These are phyloP conservation scores for Pythium sukuiense DNA, from an alignment of 352 stramenopile species.

Conservation along the genomic window DNA sequence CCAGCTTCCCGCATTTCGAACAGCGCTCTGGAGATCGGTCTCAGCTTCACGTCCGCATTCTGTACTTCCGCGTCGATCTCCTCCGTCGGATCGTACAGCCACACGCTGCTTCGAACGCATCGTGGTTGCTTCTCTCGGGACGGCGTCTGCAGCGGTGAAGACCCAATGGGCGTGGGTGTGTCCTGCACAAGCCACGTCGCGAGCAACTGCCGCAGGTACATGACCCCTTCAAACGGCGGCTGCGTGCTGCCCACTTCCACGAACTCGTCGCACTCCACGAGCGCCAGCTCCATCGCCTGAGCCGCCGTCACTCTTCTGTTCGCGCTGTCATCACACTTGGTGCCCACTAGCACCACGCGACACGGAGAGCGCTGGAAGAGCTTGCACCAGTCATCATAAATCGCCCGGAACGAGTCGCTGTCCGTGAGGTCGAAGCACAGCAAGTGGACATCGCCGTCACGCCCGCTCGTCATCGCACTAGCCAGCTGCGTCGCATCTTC, in stretches of 20 bases:
- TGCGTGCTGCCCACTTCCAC: slow-evolving; percentile 44
- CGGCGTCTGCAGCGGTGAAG: slow-evolving; percentile 26
- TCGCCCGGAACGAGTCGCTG: slow-evolving; percentile 37
- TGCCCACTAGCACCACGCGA: slow-evolving; percentile 43
- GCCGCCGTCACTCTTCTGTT: slow-evolving; percentile 40
- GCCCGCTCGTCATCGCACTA: not conserved
- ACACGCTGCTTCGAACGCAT: slow-evolving; percentile 46
- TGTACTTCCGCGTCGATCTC: slow-evolving; percentile 24
- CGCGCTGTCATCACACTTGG: slow-evolving; percentile 39
- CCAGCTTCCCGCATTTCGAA: slow-evolving; percentile 72
- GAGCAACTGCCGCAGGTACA: slow-evolving; percentile 27
- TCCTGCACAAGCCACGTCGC: slow-evolving; percentile 25
- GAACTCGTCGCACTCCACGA: slow-evolving; percentile 55
- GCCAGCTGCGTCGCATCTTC: not conserved
- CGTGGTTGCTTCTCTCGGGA: slow-evolving; percentile 22
- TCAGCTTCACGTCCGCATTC: slow-evolving; percentile 59
- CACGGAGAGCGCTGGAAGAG: slow-evolving; percentile 4
- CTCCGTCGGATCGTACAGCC: slow-evolving; percentile 70
- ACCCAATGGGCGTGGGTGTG: not conserved
- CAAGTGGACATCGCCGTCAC: slow-evolving; percentile 34
- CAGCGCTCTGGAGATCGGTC: slow-evolving; percentile 70
- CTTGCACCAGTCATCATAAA: slow-evolving; percentile 23
- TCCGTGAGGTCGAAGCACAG: slow-evolving; percentile 56
- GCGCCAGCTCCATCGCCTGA: slow-evolving; percentile 44
- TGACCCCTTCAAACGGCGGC: slow-evolving; percentile 28